Conservation (phyloP, 2,329 filamentous ascomycete species). For the Teratosphaeria gauchensis region DNA sequence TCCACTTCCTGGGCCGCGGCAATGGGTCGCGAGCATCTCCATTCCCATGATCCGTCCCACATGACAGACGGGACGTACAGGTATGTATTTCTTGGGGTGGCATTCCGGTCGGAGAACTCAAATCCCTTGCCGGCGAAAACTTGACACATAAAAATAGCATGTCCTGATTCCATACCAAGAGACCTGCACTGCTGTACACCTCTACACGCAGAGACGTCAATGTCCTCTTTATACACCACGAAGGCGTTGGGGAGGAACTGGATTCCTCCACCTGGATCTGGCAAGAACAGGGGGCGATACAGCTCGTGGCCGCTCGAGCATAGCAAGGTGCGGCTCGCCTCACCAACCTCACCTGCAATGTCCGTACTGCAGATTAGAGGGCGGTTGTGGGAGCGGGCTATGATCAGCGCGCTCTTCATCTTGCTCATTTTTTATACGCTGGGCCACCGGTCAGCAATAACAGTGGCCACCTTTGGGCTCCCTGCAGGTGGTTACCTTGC, state of each 20-base stretch:
- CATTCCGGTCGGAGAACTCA: too few relatives aligned
- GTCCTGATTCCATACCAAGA: too few relatives aligned
- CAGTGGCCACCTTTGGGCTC: background rate
- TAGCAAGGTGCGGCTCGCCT: background rate
- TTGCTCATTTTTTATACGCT: background rate
- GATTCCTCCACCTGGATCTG: conserved; percentile 1
- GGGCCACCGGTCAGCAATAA: background rate
- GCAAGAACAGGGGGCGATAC: background rate
- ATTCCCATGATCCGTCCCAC: too few relatives aligned
- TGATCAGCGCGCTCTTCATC: background rate
- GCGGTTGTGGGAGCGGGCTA: conserved; percentile 2
- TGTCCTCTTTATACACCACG: conserved; percentile 5
- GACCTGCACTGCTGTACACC: too few relatives aligned
- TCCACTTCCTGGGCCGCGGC: too few relatives aligned
- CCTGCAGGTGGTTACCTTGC: background rate
- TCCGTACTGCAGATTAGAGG: background rate
- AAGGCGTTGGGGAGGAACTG: conserved; percentile 6
- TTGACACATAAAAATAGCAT: too few relatives aligned
- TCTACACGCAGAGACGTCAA: background rate
- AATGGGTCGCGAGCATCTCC: too few relatives aligned
- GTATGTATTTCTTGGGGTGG: too few relatives aligned
- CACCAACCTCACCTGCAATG: background rate
- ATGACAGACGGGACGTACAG: too few relatives aligned
- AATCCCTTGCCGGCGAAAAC: too few relatives aligned
- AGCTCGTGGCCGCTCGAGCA: background rate